A percentile compares a stretch with the other conserved stretches of the same genome.
These are phyloP conservation scores for Leishmania guyanensis DNA, from an alignment of 208 protist genomes.

Conservation along the genomic window DNA sequence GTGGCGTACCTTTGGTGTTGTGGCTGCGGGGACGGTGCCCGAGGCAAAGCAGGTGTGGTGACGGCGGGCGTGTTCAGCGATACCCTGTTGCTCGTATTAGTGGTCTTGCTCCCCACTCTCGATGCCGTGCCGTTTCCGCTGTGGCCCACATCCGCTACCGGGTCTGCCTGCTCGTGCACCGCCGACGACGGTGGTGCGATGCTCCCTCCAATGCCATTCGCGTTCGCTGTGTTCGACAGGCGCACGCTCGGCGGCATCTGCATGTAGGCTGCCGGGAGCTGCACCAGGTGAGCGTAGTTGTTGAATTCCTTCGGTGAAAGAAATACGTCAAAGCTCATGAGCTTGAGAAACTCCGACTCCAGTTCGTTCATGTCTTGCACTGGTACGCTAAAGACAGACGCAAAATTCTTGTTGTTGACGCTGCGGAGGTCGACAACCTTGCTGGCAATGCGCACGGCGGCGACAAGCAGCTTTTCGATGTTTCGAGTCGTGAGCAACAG, in stretches of 20 bases:
- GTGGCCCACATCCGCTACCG: not conserved
- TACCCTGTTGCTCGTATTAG: not conserved
- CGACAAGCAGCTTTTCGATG: constrained; percentile 75
- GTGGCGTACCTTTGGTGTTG: not conserved
- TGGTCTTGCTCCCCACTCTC: not conserved
- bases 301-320: constrained; percentile 74
- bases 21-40: constrained; percentile 1
- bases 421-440: constrained; percentile 88
- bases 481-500: constrained; percentile 67
- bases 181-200: not conserved
- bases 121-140: not conserved
- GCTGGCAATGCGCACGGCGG: constrained; percentile 72
- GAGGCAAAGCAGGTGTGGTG: not conserved
- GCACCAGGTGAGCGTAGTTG: constrained; percentile 59
- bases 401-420: constrained; percentile 90
- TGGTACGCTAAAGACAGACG: constrained; percentile 63
- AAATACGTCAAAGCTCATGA: constrained; percentile 80
- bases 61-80: not conserved
- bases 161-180: not conserved
- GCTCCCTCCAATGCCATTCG: constrained; percentile 2
- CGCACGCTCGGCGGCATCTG: constrained; percentile 28
- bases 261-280: constrained; percentile 29
- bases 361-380: constrained; percentile 71
- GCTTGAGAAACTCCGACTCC: constrained; percentile 73
- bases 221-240: constrained; percentile 16